phyloP scores from a whole-genome alignment of 495 filamentous ascomycete species.

The Talaromyces proteolyticus region DNA sequence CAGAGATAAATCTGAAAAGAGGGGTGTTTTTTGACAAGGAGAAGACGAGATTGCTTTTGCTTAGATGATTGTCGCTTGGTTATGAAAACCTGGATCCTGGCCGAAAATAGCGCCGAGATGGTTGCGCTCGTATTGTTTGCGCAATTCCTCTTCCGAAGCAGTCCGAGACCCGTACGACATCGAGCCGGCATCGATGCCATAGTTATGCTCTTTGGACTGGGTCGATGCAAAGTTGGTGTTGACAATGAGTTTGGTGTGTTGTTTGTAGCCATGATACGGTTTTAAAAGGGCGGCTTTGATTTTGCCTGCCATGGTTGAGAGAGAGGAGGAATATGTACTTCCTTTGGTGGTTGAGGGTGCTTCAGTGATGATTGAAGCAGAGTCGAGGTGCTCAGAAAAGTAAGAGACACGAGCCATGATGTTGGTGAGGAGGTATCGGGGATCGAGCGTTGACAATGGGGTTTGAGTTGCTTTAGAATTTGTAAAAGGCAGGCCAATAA shows the following conservation, averaged over 20 bases:
- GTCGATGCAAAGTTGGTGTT: neutral
- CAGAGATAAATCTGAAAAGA: neutral
- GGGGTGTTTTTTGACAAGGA: neutral
- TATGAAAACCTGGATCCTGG: neutral
- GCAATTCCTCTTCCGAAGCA: constrained; percentile 1
- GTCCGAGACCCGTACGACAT: neutral
- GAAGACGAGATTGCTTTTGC: neutral
- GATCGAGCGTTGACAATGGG: neutral
- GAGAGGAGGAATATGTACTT: neutral
- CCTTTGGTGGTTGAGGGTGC: neutral
- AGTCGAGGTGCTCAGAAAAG: neutral
- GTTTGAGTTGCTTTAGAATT: neutral
- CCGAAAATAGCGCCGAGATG: neutral
- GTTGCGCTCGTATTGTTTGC: neutral
- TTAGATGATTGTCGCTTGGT: neutral
- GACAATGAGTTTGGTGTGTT: neutral
- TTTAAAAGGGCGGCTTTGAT: neutral
- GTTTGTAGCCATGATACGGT: neutral
- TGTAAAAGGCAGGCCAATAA: neutral
- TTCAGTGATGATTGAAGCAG: neutral
- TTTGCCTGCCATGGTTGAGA: neutral
- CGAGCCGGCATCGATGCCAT: constrained; percentile 2
- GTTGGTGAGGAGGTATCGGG: neutral
- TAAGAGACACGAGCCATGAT: constrained; percentile 8
- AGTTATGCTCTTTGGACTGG: neutral